Conservation (phyloP, 2,329 filamentous ascomycete species). For the Periconia macrospinosa region DNA sequence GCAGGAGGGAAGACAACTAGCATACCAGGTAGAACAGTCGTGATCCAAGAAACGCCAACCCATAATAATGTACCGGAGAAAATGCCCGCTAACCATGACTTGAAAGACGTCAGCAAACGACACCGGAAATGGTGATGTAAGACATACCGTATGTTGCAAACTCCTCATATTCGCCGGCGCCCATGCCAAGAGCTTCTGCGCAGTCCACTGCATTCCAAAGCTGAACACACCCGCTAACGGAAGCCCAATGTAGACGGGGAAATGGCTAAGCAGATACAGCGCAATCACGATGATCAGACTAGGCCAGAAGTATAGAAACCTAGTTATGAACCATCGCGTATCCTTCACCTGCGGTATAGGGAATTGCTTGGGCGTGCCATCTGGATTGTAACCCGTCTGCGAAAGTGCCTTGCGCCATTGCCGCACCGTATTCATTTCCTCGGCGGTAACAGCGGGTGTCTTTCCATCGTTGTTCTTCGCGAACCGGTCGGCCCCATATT, state of each 20-base stretch:
- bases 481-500: conserved; percentile 93
- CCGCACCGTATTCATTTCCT: conserved; percentile 82
- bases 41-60: conserved; percentile 75
- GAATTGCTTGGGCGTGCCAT: conserved; percentile 74
- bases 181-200: conserved; percentile 76
- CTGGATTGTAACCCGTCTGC: conserved; percentile 80
- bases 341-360: conserved; percentile 77
- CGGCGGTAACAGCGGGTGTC: conserved; percentile 80
- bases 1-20: neutral
- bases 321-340: conserved; percentile 74
- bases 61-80: conserved; percentile 87
- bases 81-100: conserved; percentile 92
- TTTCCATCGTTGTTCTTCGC: conserved; percentile 88
- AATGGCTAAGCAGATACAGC: conserved; percentile 71
- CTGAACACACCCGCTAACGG: conserved; percentile 68
- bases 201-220: conserved; percentile 75
- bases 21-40: conserved; percentile 72
- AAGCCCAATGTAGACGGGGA: conserved; percentile 75
- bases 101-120: conserved; percentile 11
- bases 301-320: conserved; percentile 89
- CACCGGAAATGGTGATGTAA: neutral
- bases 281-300: conserved; percentile 74
- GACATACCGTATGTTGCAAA: conserved; percentile 81
- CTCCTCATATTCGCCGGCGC: conserved; percentile 86
- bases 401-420: conserved; percentile 82